Base-by-base conservation (phyloP, 2,329 filamentous ascomycete genomes). In the Colletotrichum lentis region DNA sequence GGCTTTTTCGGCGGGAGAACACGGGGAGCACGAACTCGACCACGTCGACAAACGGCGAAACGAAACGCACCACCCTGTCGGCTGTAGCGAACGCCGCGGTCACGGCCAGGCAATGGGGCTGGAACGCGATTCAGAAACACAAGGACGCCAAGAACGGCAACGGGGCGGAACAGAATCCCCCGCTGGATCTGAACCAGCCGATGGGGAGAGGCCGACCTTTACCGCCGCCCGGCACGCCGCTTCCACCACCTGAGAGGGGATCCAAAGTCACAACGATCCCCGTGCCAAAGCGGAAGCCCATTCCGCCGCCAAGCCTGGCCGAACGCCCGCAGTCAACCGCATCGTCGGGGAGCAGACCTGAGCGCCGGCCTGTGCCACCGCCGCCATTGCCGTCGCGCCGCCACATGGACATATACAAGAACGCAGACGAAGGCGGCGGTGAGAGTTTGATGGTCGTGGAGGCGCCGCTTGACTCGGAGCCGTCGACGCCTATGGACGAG, bases 191-290 rank as follows among this genome's bases (percentile, higher is more conserved):
- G 67, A 79, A 77, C 71, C 87, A 92, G 73, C 93, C 93, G 2
- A 93, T 96, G 82, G 94, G 94, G 1, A 86, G 93, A 46, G 93
- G 93, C 0, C 90, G 91, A 72, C 93, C 93, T 1, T 81, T 97
- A 20, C 93, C 93, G 54, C 93, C 93, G 10, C 92, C 91, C 2
- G 94, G 93, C 2, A 89, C 86, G 52, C 93, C 94, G 3, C 83
- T 97, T 1, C 93, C 94, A 2, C 87, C 83, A 49, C 90, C 90
- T 1, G 87, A 89, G 43, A 86, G 83, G 62, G 85, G 82, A 65
- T 84, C 86, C 7, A 88, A 86, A 74, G 85, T 86, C 52, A 85
- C 84, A 55, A 81, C 85, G 18, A 85, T 83, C 67, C 82, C 82
- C 35, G 82, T 89, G 1, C 86, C 89, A 3, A 90, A 87, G 74